Evolutionary conservation across 352 stramenopile species (phyloP).

Genomic region (Phytophthora aleatoria): DNA sequence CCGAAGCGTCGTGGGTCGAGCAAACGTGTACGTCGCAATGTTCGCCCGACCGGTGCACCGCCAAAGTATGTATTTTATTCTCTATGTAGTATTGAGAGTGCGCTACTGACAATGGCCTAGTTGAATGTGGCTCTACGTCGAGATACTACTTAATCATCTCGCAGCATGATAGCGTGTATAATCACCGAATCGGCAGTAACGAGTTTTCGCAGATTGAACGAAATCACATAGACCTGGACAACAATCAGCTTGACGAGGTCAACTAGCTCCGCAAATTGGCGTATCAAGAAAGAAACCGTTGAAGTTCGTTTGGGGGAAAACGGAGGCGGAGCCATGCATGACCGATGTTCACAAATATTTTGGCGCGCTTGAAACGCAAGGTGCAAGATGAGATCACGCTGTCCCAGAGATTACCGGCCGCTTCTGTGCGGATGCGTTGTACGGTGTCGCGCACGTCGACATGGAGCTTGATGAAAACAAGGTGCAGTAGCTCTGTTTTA

Average conservation of each 20-base stretch:
- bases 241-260: neutral
- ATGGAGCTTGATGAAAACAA: neutral
- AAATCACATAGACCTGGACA: neutral
- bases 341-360: neutral
- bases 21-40: too few species aligned
- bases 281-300: neutral
- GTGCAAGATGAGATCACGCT: neutral
- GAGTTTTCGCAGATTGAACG: neutral
- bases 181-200: neutral
- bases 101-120: too few species aligned
- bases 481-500: too few species aligned
- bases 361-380: neutral
- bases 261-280: neutral
- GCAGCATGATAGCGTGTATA: neutral
- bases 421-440: neutral
- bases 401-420: neutral
- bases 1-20: too few species aligned
- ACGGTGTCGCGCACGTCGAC: neutral
- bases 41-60: too few species aligned
- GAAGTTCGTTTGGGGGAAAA: neutral
- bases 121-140: too few species aligned
- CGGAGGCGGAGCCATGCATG: neutral
- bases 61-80: too few species aligned
- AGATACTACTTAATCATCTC: neutral
- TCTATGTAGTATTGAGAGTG: too few species aligned